Percentiles rank a stretch among this genome's conserved stretches.
Evolutionary conservation across 2,329 filamentous ascomycete species (phyloP).

Genomic region (Cladophialophora yegresii): DNA sequence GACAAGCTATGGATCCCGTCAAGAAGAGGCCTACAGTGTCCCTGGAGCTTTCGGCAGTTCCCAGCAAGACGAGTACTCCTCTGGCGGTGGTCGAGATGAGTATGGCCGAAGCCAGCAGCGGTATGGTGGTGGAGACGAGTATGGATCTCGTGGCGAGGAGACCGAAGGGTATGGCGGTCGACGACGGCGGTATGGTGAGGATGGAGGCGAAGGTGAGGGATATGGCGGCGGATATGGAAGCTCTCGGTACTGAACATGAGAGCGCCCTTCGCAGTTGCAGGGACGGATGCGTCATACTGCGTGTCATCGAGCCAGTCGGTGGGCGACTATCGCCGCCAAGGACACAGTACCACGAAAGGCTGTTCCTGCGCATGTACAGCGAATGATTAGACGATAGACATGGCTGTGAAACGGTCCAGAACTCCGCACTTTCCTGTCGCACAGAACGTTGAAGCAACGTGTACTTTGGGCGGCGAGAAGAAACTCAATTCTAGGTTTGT

Average conservation of each 20-base stretch:
- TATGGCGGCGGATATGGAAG: slow-evolving; percentile 17
- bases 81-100: slow-evolving; percentile 7
- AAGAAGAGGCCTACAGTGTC: slow-evolving; percentile 14
- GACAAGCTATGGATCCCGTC: slow-evolving; percentile 14
- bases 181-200: slow-evolving; percentile 17
- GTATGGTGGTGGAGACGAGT: slow-evolving; percentile 14
- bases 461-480: not conserved
- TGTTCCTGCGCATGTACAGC: not conserved
- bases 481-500: not conserved
- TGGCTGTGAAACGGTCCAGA: not conserved
- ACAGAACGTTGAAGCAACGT: not conserved
- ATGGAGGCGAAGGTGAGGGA: slow-evolving; percentile 15
- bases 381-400: not conserved
- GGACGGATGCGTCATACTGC: not conserved
- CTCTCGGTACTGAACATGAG: slow-evolving; percentile 18
- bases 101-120: slow-evolving; percentile 2
- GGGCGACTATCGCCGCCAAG: not conserved
- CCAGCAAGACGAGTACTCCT: slow-evolving; percentile 13
- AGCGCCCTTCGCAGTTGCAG: not conserved
- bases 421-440: not conserved
- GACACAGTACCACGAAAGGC: not conserved
- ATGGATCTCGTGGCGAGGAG: slow-evolving; percentile 21
- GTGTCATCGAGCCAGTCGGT: not conserved
- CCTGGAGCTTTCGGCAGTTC: slow-evolving; percentile 12
- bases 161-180: slow-evolving; percentile 10